Evolutionary conservation across 139 green algal genomes (phyloP).

Genomic region (Micractinium conductrix): DNA sequence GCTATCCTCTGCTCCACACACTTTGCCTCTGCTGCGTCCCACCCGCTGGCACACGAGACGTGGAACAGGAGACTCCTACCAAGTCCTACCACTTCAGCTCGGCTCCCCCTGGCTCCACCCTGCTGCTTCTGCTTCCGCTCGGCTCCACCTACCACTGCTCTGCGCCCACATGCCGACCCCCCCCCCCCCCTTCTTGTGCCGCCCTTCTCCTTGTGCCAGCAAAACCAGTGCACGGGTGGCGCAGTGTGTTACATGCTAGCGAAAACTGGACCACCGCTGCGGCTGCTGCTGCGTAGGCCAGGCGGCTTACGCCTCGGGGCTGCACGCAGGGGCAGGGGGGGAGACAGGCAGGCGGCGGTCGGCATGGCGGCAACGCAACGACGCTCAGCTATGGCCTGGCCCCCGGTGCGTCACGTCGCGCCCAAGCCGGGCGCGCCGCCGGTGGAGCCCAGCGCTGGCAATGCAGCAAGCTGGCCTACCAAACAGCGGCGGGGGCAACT

Average conservation of each 20-base stretch:
- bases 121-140: too few relatives aligned
- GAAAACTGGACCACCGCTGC: background rate
- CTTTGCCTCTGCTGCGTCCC: too few relatives aligned
- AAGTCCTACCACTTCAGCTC: too few relatives aligned
- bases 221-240: background rate
- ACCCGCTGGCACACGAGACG: too few relatives aligned
- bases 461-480: background rate
- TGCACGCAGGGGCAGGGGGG: background rate
- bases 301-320: slow-evolving; percentile 25
- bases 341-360: too few relatives aligned
- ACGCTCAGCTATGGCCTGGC: background rate
- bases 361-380: background rate
- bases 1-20: too few relatives aligned
- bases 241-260: slow-evolving; percentile 27
- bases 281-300: slow-evolving; percentile 6
- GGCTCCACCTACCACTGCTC: too few relatives aligned
- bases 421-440: background rate
- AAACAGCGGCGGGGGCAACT: background rate
- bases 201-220: background rate
- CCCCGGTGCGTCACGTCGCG: background rate
- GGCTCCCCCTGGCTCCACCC: too few relatives aligned
- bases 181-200: background rate
- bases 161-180: background rate
- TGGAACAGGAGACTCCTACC: too few relatives aligned
- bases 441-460: background rate